Percentiles rank a stretch among this genome's conserved stretches.
These are phyloP conservation scores for Blastocystis sp. DNA, from an alignment of 352 stramenopile genomes.

Conservation along the genomic window DNA sequence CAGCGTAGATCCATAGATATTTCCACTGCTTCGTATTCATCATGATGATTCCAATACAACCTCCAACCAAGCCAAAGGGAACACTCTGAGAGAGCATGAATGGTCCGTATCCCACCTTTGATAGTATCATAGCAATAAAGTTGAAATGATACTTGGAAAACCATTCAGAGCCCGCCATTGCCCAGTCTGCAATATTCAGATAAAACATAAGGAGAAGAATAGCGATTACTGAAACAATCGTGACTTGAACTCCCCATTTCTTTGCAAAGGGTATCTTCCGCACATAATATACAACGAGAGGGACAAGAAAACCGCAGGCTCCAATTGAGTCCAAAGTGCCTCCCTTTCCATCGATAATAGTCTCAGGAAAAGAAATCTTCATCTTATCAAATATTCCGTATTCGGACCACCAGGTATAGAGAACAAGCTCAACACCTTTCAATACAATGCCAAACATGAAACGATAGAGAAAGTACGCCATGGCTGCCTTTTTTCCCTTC, in stretches of 20 bases:
- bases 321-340: conserved; percentile 36
- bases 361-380: background rate
- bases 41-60: conserved; percentile 40
- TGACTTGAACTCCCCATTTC: background rate
- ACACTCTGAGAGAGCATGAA: conserved; percentile 52
- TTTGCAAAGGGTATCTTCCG: background rate
- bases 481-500: conserved; percentile 19
- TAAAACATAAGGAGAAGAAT: conserved; percentile 32
- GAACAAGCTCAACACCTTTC: background rate
- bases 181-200: conserved; percentile 17
- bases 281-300: conserved; percentile 1
- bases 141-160: conserved; percentile 31
- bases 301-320: conserved; percentile 43
- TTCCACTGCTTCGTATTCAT: conserved; percentile 17
- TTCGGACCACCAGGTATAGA: conserved; percentile 27
- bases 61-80: conserved; percentile 36
- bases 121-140: conserved; percentile 2
- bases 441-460: conserved; percentile 53
- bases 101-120: background rate
- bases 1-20: conserved; percentile 30
- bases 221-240: background rate
- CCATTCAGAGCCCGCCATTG: background rate
- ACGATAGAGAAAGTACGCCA: conserved; percentile 50
- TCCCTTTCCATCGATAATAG: background rate
- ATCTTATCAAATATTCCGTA: conserved; percentile 47